Evolutionary conservation across 1,284 basidiomycete species (phyloP), one percentile per base, ranked within the genome.

Genomic region (Leccinum pachyderme): DNA sequence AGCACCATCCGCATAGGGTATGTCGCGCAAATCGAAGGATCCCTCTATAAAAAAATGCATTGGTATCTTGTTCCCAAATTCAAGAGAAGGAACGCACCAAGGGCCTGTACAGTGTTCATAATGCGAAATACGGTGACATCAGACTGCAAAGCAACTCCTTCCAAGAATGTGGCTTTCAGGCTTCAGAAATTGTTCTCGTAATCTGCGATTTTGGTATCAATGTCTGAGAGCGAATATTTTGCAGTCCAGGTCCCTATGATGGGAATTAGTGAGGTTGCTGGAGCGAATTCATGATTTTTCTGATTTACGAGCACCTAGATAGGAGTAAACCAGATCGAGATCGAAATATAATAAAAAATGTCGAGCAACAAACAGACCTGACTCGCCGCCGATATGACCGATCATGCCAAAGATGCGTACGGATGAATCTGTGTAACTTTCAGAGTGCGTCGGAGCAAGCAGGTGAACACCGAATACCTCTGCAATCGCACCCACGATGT

Each of bases 341-440:
- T 0, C 6, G 28, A 33, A 47, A 11, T 12, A 1, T 3, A 1
- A 12, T 18, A 7, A 3, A 47, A 18, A 29, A n/a, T 12, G 2
- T 11, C 7, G 5, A 50, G 1, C 3, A 41, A 45, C 3, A 45
- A 2, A 54, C 57, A 7, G 6, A 62, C 65, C 54, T 56, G 28
- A n/a, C 54, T 61, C 2, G 63, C 52, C 45, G 64, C 61, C 3
- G 65, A 65, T 49, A 63, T 54, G 2, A 63, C 64, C 8, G 62
- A 67, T 58, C 64, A 63, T 13, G 63, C 54, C 29, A 63, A 25
- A 1, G 58, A 65, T 0, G 48, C 29, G n/a, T 61, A 67, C 1
- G 54, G 63, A 18, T 63, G 58, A 47, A 63, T 46, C 63, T 67
- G 27, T 22, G 12, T 1, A 5, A 24, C 9, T 7, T 47, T 61